Conservation (phyloP, 164 flowering plant genomes). For the Cinnamomum chago region DNA sequence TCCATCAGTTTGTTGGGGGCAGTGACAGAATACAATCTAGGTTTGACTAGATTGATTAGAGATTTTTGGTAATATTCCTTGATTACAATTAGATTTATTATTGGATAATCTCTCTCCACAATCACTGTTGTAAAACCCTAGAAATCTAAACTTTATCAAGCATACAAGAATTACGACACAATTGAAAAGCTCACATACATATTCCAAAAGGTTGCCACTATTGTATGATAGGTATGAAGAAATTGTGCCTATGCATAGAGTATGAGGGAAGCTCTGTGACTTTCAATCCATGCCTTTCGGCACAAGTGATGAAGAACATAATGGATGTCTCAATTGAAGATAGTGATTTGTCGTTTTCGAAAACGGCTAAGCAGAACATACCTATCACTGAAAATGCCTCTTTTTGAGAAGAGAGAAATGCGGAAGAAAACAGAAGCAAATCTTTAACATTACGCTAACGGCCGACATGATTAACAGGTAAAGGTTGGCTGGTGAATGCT, state of each 20-base stretch:
- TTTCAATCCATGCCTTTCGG: constrained; percentile 1
- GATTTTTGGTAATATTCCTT: too few relatives aligned
- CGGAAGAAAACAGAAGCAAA: background rate
- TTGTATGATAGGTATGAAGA: background rate
- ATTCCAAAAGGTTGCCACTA: background rate
- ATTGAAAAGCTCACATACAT: background rate
- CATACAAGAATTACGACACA: background rate
- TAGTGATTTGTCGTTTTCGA: constrained; percentile 1
- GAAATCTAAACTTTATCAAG: background rate
- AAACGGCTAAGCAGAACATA: background rate
- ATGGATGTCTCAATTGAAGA: background rate
- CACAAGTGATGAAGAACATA: constrained; percentile 3
- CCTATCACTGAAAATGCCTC: background rate
- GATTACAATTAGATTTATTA: too few relatives aligned
- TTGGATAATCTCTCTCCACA: too few relatives aligned
- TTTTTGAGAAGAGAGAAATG: background rate
- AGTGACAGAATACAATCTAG: too few relatives aligned
- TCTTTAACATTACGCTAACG: background rate
- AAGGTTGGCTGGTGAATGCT: constrained; percentile 7
- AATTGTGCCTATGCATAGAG: background rate
- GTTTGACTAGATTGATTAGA: too few relatives aligned
- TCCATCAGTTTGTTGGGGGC: too few relatives aligned
- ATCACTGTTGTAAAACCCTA: too few relatives aligned
- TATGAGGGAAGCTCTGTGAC: background rate
- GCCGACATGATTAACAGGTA: constrained; percentile 1